Conservation (phyloP, 352 stramenopile species). For the Globisporangium lucens region DNA sequence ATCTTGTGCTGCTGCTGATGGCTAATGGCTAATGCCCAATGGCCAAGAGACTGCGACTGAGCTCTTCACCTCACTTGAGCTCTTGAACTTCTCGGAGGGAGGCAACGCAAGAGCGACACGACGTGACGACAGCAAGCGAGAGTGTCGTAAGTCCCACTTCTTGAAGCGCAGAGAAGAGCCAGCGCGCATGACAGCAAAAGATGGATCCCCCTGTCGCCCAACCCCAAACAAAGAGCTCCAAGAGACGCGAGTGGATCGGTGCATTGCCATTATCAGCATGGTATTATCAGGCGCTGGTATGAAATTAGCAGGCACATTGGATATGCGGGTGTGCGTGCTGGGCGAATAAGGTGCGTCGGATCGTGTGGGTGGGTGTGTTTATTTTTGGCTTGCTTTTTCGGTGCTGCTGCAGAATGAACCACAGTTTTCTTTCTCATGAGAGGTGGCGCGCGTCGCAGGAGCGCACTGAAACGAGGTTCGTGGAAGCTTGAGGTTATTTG, state of each 20-base stretch:
- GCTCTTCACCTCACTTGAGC: background rate
- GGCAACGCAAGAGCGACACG: background rate
- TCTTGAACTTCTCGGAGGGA: background rate
- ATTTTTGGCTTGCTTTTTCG: background rate
- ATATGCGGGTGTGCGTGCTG: background rate
- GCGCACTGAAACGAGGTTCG: too few species aligned
- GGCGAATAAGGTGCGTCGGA: background rate
- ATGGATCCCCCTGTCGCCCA: background rate
- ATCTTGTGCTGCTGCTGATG: background rate
- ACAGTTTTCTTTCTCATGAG: background rate
- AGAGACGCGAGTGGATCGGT: background rate
- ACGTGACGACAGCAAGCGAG: background rate
- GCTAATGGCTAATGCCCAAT: background rate
- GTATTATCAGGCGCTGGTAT: background rate
- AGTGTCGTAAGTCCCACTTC: background rate
- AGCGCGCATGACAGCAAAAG: background rate
- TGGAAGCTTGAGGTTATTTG: background rate
- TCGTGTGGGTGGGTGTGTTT: background rate
- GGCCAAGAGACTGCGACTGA: background rate
- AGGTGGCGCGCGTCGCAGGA: background rate
- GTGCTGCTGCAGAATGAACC: background rate
- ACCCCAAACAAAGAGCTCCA: background rate
- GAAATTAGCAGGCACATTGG: too few species aligned
- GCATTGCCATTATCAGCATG: background rate
- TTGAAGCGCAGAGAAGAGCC: background rate